Conservation (phyloP, 2,329 filamentous ascomycete genomes). For the Rhytidhysteron rufulum region DNA sequence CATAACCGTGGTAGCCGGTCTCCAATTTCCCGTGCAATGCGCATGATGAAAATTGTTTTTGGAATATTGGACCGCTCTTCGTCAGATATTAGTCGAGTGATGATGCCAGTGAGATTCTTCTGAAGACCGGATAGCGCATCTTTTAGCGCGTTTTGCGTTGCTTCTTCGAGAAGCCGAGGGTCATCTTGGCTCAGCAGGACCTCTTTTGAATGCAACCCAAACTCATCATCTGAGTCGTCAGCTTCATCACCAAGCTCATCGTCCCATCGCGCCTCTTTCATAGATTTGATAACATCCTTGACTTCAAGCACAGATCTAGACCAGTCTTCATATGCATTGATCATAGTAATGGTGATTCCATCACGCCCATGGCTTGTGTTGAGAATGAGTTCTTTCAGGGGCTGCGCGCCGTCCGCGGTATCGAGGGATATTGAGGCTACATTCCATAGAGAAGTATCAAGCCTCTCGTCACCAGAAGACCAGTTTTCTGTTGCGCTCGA, state of each 20-base stretch:
- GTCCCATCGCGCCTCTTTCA: constrained; percentile 70
- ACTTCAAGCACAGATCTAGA: constrained; percentile 67
- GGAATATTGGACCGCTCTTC: constrained; percentile 28
- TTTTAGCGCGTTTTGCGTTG: constrained; percentile 54
- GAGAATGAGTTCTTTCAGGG: constrained; percentile 67
- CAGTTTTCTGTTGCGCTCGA: constrained; percentile 59
- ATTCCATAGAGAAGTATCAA: constrained; percentile 63
- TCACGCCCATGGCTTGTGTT: constrained; percentile 70
- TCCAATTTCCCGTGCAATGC: constrained; percentile 71
- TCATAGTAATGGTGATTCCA: constrained; percentile 59
- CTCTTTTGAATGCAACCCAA: constrained; percentile 64
- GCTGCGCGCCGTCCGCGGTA: constrained; percentile 59
- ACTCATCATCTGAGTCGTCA: constrained; percentile 67
- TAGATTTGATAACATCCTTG: constrained; percentile 58
- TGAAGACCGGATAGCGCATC: constrained; percentile 59
- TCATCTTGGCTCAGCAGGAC: constrained; percentile 69
- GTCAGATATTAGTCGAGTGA: constrained; percentile 46
- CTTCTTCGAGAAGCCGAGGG: constrained; percentile 58
- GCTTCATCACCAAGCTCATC: constrained; percentile 71
- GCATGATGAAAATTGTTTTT: constrained; percentile 61
- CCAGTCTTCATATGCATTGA: constrained; percentile 69
- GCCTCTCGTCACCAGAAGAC: constrained; percentile 41
- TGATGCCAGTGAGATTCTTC: constrained; percentile 50
- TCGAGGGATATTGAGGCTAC: constrained; percentile 61
- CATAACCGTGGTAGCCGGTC: constrained; percentile 53